Percentiles rank a stretch among this genome's conserved stretches.
Evolutionary conservation across 2,329 filamentous ascomycete species (phyloP).

Genomic region (Blumeriella jaapii): DNA sequence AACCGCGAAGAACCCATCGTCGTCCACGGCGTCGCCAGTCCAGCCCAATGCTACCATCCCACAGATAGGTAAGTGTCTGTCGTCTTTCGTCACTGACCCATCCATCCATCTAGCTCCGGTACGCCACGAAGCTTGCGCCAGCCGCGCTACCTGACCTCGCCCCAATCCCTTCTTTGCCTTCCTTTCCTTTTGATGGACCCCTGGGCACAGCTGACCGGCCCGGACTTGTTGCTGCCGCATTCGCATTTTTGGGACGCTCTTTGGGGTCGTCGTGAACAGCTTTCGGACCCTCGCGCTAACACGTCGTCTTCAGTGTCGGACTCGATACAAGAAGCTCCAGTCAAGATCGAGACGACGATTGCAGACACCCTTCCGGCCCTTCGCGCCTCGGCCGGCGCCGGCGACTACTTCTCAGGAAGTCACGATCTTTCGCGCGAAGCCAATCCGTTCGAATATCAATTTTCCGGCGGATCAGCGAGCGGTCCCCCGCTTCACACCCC

Average conservation of each 20-base stretch:
- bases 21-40: constrained; percentile 18
- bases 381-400: constrained; percentile 48
- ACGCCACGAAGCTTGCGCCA: too few relatives aligned
- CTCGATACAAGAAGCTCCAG: constrained; percentile 30
- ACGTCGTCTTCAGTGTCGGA: too few relatives aligned
- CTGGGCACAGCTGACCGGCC: too few relatives aligned
- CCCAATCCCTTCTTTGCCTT: too few relatives aligned
- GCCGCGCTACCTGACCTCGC: too few relatives aligned
- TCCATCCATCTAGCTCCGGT: neutral
- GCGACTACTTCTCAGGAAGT: constrained; percentile 57
- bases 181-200: too few relatives aligned
- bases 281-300: too few relatives aligned
- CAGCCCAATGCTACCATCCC: constrained; percentile 16
- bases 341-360: constrained; percentile 42
- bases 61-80: constrained; percentile 15
- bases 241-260: too few relatives aligned
- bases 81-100: neutral
- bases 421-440: constrained; percentile 62
- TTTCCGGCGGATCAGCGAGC: too few relatives aligned
- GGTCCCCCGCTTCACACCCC: constrained; percentile 55
- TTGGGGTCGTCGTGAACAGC: too few relatives aligned
- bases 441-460: too few relatives aligned
- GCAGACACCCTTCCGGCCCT: constrained; percentile 58
- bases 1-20: constrained; percentile 13
- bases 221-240: too few relatives aligned